phyloP scores from a whole-genome alignment of 345 rosid species.

The Eucalyptus tenuipes region DNA sequence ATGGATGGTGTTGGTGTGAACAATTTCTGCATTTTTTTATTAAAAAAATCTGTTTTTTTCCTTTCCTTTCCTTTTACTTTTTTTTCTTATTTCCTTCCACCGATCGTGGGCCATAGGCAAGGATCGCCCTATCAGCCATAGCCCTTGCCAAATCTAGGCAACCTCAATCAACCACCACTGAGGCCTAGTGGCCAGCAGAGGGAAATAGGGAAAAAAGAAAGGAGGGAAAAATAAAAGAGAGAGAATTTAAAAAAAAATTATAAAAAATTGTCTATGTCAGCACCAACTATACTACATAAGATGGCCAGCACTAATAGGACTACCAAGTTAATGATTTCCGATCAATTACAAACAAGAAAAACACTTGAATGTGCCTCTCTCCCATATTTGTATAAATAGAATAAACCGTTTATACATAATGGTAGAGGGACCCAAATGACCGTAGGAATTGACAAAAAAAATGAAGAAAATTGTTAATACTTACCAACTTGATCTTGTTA shows the following conservation, averaged over 20 bases:
- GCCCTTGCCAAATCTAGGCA: background rate
- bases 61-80: background rate
- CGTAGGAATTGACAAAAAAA: background rate
- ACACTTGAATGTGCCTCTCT: background rate
- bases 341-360: background rate
- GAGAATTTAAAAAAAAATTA: no score
- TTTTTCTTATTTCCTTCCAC: background rate
- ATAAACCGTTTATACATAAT: background rate
- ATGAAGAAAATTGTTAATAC: background rate
- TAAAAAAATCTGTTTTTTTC: no score
- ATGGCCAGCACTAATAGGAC: fast-evolving
- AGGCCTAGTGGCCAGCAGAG: background rate
- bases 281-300: fast-evolving
- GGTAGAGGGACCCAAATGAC: background rate
- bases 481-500: background rate
- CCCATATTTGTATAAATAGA: background rate
- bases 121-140: background rate
- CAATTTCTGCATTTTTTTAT: no score
- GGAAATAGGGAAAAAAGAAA: background rate
- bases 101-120: background rate
- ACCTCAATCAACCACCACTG: background rate
- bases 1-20: fast-evolving
- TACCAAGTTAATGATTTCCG: background rate
- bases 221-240: background rate
- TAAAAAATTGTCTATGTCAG: fast-evolving